Conservation (phyloP, 108 stramenopile species). For the Fistulifera pelliculosa region DNA sequence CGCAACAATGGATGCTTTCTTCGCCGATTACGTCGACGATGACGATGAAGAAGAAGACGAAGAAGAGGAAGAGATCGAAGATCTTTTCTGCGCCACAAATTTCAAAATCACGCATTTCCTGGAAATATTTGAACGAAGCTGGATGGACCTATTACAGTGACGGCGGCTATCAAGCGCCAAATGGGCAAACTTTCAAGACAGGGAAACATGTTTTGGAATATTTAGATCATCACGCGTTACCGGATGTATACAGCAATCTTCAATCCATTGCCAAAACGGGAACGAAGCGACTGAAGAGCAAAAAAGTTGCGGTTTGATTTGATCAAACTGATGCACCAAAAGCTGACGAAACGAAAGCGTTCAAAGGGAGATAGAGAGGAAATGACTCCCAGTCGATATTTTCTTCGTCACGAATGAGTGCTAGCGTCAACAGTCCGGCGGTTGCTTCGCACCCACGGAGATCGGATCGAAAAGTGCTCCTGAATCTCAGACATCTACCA, state of each 20-base stretch:
- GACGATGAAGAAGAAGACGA: too few species aligned
- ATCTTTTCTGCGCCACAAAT: too few species aligned
- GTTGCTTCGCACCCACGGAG: too few species aligned
- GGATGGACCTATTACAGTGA: background rate
- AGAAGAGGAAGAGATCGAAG: too few species aligned
- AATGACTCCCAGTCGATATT: background rate
- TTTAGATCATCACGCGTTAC: background rate
- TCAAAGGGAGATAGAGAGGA: background rate
- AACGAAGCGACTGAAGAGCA: background rate
- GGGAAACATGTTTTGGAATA: background rate
- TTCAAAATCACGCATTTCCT: background rate
- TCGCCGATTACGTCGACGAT: too few species aligned
- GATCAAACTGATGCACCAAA: background rate
- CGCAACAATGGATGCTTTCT: too few species aligned
- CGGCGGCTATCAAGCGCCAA: background rate
- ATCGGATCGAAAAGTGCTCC: too few species aligned
- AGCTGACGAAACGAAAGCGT: background rate
- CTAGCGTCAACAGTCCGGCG: too few species aligned
- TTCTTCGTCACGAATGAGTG: too few species aligned
- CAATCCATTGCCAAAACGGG: background rate
- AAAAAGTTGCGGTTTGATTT: background rate
- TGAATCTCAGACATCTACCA: too few species aligned
- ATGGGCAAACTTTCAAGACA: background rate
- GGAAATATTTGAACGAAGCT: background rate
- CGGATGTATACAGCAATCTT: conserved; percentile 2